Evolutionary conservation across 1,284 basidiomycete species (phyloP).

Genomic region (Malassezia obtusa): DNA sequence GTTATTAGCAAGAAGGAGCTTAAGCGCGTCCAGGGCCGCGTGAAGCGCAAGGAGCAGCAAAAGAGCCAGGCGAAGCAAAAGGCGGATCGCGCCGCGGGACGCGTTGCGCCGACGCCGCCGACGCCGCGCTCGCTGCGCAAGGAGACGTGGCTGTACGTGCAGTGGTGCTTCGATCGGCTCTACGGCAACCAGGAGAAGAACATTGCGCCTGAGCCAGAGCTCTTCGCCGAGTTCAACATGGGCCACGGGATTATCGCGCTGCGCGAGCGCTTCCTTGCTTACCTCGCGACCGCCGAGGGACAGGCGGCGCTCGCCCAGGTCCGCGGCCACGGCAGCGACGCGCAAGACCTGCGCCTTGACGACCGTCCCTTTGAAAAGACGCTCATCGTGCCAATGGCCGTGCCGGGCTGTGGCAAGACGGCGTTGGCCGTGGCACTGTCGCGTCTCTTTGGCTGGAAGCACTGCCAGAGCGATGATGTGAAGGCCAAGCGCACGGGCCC

Average conservation of each 20-base stretch:
- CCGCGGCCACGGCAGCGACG: conserved; percentile 45
- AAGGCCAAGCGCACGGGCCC: conserved; percentile 67
- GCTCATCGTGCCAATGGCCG: conserved; percentile 74
- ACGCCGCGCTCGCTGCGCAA: conserved; percentile 27
- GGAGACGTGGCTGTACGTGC: conserved; percentile 35
- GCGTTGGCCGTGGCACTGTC: conserved; percentile 67
- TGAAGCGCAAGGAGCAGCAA: not conserved
- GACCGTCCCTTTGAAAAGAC: conserved; percentile 60
- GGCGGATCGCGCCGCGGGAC: conserved; percentile 11
- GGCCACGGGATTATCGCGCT: conserved; percentile 75
- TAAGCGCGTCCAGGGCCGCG: conserved; percentile 12
- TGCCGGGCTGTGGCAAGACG: conserved; percentile 95
- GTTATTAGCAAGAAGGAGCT: conserved; percentile 19
- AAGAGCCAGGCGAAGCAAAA: not conserved
- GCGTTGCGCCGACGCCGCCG: conserved; percentile 22
- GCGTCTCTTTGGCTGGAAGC: conserved; percentile 70
- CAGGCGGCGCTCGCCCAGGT: conserved; percentile 38
- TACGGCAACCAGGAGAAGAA: conserved; percentile 52
- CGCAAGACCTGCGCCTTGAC: conserved; percentile 14
- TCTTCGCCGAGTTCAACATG: conserved; percentile 61
- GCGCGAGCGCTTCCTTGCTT: conserved; percentile 67
- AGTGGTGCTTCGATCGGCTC: conserved; percentile 38
- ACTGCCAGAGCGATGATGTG: conserved; percentile 75
- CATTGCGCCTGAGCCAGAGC: conserved; percentile 57
- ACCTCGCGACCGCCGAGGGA: conserved; percentile 52